Percentiles rank a stretch among this genome's conserved stretches.
phyloP scores from a whole-genome alignment of 1,284 basidiomycete genomes.

The Xerocomus minutiporus region DNA sequence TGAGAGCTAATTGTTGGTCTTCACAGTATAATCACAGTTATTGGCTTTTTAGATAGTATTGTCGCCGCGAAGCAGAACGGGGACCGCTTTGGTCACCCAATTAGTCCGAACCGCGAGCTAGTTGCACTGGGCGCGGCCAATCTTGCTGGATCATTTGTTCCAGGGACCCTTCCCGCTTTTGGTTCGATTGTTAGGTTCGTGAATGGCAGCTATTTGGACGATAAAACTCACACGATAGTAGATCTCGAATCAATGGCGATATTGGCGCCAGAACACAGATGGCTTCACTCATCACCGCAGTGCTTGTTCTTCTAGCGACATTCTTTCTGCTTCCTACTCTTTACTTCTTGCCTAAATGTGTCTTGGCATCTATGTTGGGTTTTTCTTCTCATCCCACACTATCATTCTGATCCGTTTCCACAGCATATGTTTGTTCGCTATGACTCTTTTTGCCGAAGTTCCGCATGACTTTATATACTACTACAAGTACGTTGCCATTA shows the following conservation, averaged over 20 bases:
- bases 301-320: slow-evolving; percentile 73
- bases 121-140: slow-evolving; percentile 86
- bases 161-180: slow-evolving; percentile 83
- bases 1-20: slow-evolving; percentile 1
- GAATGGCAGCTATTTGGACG: neutral
- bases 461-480: slow-evolving; percentile 85
- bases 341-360: slow-evolving; percentile 77
- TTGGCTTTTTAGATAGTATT: slow-evolving; percentile 79
- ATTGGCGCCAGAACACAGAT: slow-evolving; percentile 86
- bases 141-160: slow-evolving; percentile 72
- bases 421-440: slow-evolving; percentile 80
- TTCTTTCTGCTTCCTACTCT: slow-evolving; percentile 83
- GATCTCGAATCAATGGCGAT: slow-evolving; percentile 81
- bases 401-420: slow-evolving; percentile 5
- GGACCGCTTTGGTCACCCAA: slow-evolving; percentile 77
- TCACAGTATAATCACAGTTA: slow-evolving; percentile 63
- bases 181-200: slow-evolving; percentile 81
- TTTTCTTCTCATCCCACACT: neutral
- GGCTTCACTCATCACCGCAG: slow-evolving; percentile 76
- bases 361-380: slow-evolving; percentile 72
- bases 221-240: slow-evolving; percentile 25
- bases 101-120: slow-evolving; percentile 88
- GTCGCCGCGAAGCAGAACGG: slow-evolving; percentile 86
- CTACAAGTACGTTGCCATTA: slow-evolving; percentile 54
- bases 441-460: slow-evolving; percentile 77